phyloP scores from a whole-genome alignment of 257 asterid genomes.

The Thymus quinquecostatus region DNA sequence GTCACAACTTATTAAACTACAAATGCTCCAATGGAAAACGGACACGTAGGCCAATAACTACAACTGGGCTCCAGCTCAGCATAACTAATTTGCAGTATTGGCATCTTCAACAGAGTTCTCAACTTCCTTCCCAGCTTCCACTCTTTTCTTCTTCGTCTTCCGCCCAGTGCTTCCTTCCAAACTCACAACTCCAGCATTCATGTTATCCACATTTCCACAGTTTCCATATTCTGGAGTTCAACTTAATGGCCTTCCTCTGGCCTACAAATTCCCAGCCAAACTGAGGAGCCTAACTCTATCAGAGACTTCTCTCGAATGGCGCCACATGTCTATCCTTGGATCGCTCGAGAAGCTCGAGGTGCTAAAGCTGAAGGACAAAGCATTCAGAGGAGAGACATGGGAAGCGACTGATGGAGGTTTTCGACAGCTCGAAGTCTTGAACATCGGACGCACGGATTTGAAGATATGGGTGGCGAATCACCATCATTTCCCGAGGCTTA shows the following conservation, averaged over 20 bases:
- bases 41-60: no score
- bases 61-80: no score
- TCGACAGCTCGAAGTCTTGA: conserved; percentile 33
- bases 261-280: conserved; percentile 34
- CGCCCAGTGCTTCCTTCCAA: no score
- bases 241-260: conserved; percentile 32
- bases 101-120: no score
- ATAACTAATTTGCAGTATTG: no score
- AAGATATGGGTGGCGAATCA: conserved; percentile 28
- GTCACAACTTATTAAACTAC: no score
- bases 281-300: conserved; percentile 32
- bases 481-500: conserved; percentile 35
- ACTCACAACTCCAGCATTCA: no score
- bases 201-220: no score
- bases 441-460: conserved; percentile 29
- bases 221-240: conserved; percentile 4
- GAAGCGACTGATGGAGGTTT: conserved; percentile 34
- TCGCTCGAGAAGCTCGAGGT: conserved; percentile 32
- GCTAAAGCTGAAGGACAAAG: conserved; percentile 35
- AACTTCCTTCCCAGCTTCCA: no score
- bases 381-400: conserved; percentile 33
- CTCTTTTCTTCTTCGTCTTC: no score
- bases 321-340: conserved; percentile 32
- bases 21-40: no score
- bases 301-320: conserved; percentile 38